A percentile compares a stretch with the other conserved stretches of the same genome.
phyloP scores from a whole-genome alignment of 306 rosid species.

The Vachellia collinsii region DNA sequence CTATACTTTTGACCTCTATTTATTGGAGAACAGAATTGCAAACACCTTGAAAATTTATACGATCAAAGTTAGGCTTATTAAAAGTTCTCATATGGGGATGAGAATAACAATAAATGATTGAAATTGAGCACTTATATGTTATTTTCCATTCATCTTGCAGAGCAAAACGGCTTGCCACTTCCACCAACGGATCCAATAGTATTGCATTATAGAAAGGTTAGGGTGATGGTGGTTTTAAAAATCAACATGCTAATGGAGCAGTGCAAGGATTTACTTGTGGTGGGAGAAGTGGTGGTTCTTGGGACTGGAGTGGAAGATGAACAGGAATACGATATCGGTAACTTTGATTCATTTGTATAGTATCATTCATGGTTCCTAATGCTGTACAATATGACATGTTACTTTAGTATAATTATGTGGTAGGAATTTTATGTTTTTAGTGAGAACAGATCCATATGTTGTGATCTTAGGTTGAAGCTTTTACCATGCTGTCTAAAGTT shows the following conservation, averaged over 20 bases:
- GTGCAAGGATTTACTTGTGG: slow-evolving; percentile 78
- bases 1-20: not conserved
- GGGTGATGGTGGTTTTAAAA: slow-evolving; percentile 64
- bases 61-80: not conserved
- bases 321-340: slow-evolving; percentile 56
- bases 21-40: not conserved
- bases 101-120: slow-evolving; percentile 10
- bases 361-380: not conserved
- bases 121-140: slow-evolving; percentile 9
- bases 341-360: slow-evolving; percentile 18
- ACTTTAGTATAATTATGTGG: not conserved
- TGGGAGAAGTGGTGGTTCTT: slow-evolving; percentile 53
- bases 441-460: not conserved
- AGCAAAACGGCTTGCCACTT: slow-evolving; percentile 69
- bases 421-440: not conserved
- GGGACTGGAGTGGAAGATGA: slow-evolving; percentile 71
- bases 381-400: not conserved
- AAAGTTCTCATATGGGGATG: not conserved
- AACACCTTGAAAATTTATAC: not conserved
- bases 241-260: slow-evolving; percentile 88
- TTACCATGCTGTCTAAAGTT: too few relatives aligned
- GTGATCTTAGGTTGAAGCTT: too few relatives aligned
- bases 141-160: slow-evolving; percentile 47
- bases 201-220: slow-evolving; percentile 69
- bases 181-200: slow-evolving; percentile 64